Percentiles rank a stretch among this genome's conserved stretches.
Evolutionary conservation across 1,284 basidiomycete genomes (phyloP).

Genomic region (Inonotus hispidus): DNA sequence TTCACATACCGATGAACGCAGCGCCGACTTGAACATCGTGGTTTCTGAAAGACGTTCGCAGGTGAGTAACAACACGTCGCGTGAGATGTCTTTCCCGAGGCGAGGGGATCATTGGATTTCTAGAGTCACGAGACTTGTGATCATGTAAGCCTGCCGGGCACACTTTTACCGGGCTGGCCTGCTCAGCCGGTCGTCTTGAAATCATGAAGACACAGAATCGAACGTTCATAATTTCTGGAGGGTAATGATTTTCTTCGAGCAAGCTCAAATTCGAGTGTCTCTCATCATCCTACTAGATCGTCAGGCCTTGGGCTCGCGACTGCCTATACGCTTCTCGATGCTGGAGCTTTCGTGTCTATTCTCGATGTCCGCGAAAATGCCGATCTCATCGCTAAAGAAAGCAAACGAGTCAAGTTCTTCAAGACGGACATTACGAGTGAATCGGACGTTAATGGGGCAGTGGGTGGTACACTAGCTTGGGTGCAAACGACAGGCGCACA

Average conservation of each 20-base stretch:
- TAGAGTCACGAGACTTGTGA: not conserved
- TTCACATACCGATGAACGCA: slow-evolving; percentile 16
- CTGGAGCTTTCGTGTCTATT: slow-evolving; percentile 40
- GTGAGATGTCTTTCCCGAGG: slow-evolving; percentile 8
- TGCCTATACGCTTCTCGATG: slow-evolving; percentile 37
- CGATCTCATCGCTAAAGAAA: slow-evolving; percentile 23
- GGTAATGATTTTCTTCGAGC: slow-evolving; percentile 30
- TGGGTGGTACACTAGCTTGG: slow-evolving; percentile 34
- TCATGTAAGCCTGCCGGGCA: not conserved
- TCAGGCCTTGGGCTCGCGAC: slow-evolving; percentile 51
- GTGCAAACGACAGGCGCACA: slow-evolving; percentile 35
- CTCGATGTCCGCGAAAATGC: slow-evolving; percentile 39
- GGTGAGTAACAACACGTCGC: not conserved
- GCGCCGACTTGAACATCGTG: slow-evolving; percentile 16
- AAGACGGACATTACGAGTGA: slow-evolving; percentile 27
- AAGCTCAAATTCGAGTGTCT: not conserved
- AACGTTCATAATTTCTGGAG: slow-evolving; percentile 50
- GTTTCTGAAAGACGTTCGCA: not conserved
- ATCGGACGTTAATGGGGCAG: slow-evolving; percentile 19
- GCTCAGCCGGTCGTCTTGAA: too few species aligned
- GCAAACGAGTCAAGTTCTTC: slow-evolving; percentile 36
- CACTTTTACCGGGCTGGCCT: too few species aligned
- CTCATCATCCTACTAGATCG: slow-evolving; percentile 31
- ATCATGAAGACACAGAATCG: slow-evolving; percentile 50
- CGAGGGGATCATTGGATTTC: not conserved